Conservation (phyloP, 345 rosid species). For the Acer yangbiense region DNA sequence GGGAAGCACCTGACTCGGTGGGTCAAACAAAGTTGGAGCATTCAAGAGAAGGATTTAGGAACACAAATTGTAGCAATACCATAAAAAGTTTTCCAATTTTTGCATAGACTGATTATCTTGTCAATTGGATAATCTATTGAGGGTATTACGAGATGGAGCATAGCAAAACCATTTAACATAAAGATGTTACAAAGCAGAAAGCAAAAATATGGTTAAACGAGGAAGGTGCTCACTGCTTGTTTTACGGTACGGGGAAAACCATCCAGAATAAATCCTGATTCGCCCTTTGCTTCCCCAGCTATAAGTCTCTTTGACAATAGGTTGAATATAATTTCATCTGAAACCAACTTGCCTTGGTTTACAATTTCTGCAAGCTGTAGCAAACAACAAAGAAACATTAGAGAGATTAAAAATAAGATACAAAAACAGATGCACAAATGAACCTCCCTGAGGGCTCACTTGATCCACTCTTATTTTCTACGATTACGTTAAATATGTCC, state of each 20-base stretch:
- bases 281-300: conserved; percentile 83
- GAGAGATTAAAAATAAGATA: neutral
- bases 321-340: conserved; percentile 74
- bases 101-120: neutral
- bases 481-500: neutral
- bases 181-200: neutral
- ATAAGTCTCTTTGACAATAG: conserved; percentile 79
- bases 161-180: no score
- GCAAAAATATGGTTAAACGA: neutral
- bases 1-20: neutral
- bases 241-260: conserved; percentile 93
- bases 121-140: neutral
- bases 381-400: conserved; percentile 16
- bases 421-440: neutral
- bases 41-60: neutral
- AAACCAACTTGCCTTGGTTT: conserved; percentile 81
- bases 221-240: conserved; percentile 71
- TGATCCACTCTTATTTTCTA: neutral
- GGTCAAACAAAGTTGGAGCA: neutral
- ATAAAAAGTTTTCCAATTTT: conserved; percentile 3
- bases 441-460: neutral
- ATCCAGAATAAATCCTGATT: conserved; percentile 90
- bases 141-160: neutral
- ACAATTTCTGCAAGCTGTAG: conserved; percentile 79
- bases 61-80: neutral